These are phyloP conservation scores for Termitomyces sp. DNA, from an alignment of 768 basidiomycete genomes.

Conservation along the genomic window DNA sequence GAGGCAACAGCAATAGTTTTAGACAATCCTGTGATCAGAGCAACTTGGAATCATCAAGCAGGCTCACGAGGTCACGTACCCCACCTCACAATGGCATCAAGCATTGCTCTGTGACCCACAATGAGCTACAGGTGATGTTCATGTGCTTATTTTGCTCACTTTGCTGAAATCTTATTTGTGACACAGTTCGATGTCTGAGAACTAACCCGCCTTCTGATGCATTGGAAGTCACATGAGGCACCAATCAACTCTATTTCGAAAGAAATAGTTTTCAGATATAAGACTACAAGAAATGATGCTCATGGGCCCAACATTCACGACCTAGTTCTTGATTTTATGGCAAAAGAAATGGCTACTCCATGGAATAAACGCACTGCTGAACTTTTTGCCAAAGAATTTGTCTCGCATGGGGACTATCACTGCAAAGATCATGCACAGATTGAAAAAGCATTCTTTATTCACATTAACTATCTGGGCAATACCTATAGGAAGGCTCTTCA, in stretches of 20 bases:
- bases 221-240: not conserved
- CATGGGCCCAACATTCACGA: not conserved
- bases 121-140: no score
- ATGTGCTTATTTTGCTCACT: no score
- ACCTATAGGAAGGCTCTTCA: not conserved
- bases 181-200: not conserved
- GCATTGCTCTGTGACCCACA: no score
- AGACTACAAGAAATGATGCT: not conserved
- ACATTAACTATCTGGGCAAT: not conserved
- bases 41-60: no score
- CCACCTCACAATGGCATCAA: no score
- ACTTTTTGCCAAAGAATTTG: not conserved
- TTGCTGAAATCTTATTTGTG: no score
- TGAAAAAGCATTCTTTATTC: not conserved
- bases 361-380: not conserved
- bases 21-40: no score
- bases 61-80: no score
- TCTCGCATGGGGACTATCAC: not conserved
- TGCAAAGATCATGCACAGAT: not conserved
- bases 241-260: not conserved
- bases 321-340: not conserved
- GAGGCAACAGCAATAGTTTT: no score
- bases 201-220: not conserved
- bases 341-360: not conserved
- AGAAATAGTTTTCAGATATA: not conserved